Evolutionary conservation across 2,329 filamentous ascomycete species (phyloP).

Genomic region (Ophiostoma perfectum): DNA sequence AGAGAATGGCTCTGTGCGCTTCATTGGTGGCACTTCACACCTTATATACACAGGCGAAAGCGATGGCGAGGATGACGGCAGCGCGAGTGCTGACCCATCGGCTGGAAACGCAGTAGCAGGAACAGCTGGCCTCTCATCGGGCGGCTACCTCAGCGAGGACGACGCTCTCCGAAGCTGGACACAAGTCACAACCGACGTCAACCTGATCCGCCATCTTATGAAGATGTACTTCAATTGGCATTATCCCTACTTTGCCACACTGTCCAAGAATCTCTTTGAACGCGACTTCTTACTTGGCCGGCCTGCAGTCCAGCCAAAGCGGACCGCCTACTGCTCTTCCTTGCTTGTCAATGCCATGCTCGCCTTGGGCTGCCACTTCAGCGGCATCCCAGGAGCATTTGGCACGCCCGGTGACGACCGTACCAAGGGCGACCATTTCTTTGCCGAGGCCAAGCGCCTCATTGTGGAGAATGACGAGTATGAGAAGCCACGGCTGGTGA

Average conservation of each 20-base stretch:
- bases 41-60: conserved; percentile 59
- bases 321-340: conserved; percentile 76
- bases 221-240: conserved; percentile 99
- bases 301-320: conserved; percentile 45
- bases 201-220: conserved; percentile 77
- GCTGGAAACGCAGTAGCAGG: conserved; percentile 24
- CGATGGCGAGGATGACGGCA: conserved; percentile 27
- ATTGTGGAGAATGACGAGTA: conserved; percentile 91
- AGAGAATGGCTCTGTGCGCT: conserved; percentile 81
- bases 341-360: conserved; percentile 91
- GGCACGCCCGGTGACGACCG: conserved; percentile 66
- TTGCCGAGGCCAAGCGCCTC: conserved; percentile 83
- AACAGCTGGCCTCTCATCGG: conserved; percentile 27
- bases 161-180: conserved; percentile 84
- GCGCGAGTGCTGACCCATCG: background rate
- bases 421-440: conserved; percentile 93
- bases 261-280: conserved; percentile 82
- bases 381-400: conserved; percentile 66
- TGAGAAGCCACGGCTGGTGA: conserved; percentile 79
- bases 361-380: conserved; percentile 89
- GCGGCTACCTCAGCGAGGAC: conserved; percentile 40
- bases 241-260: conserved; percentile 89
- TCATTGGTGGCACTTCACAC: conserved; percentile 91
- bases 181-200: conserved; percentile 70
- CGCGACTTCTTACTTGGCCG: conserved; percentile 74